Evolutionary conservation across 2,329 filamentous ascomycete species (phyloP).

Genomic region (Mollisia scopiformis): DNA sequence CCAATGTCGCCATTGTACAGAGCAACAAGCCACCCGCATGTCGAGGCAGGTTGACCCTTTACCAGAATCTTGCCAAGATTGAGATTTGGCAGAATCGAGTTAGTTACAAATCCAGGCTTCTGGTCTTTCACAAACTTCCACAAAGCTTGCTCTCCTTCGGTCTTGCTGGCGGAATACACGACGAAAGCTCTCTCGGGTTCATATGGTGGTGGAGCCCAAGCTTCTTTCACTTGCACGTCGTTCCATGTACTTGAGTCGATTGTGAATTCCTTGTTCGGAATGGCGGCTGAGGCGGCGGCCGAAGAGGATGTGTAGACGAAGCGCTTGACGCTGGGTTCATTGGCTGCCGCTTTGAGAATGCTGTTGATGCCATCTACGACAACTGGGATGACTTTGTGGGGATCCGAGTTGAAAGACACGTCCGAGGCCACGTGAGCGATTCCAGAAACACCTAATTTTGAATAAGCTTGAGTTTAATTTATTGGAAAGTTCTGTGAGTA

Average conservation of each 20-base stretch:
- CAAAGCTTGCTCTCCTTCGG: conserved; percentile 39
- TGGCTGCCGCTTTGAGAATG: conserved; percentile 41
- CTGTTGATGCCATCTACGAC: conserved; percentile 34
- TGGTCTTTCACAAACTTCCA: conserved; percentile 43
- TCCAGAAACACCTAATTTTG: conserved; percentile 30
- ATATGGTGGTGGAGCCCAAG: conserved; percentile 43
- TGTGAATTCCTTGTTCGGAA: conserved; percentile 24
- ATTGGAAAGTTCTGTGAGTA: not conserved
- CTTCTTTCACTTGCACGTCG: conserved; percentile 36
- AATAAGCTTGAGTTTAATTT: conserved; percentile 17
- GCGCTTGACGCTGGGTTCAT: conserved; percentile 39
- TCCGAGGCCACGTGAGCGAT: conserved; percentile 44
- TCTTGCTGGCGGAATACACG: conserved; percentile 45
- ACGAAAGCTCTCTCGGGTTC: conserved; percentile 9
- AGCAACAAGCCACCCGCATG: conserved; percentile 18
- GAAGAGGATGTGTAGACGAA: conserved; percentile 44
- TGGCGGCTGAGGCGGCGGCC: conserved; percentile 27
- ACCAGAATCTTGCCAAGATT: conserved; percentile 23
- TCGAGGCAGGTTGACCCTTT: conserved; percentile 23
- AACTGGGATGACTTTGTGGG: conserved; percentile 43
- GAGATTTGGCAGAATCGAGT: conserved; percentile 28
- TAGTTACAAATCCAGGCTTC: conserved; percentile 34
- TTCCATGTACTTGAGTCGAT: conserved; percentile 40
- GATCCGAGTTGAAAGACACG: conserved; percentile 39
- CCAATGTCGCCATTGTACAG: conserved; percentile 30